Evolutionary conservation across 2,329 filamentous ascomycete genomes (phyloP), one percentile per base, ranked within the genome.

Genomic region (Aspergillus sp.): DNA sequence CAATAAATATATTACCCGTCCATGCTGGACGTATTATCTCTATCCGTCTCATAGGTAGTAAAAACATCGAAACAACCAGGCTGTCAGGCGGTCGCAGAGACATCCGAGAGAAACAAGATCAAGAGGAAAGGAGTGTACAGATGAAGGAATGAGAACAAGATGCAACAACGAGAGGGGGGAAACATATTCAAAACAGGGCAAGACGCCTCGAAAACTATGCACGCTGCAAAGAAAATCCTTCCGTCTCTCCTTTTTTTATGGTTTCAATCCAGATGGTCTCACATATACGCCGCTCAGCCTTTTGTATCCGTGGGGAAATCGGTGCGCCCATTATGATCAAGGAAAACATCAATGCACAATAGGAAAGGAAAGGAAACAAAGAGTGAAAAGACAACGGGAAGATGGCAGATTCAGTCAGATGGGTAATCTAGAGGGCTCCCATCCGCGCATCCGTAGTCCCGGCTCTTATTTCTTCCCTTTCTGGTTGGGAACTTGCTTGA

Each of bases 401-500:
- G 34, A 38, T 38, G 34, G 16, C n/a, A 13, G 42, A 3, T n/a
- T 9, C 17, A 29, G 7, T 23, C 9, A 14, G 7, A 10, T 29
- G 25, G 25, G 25, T 10, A 29, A 29, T 10, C 4, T 10, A 36
- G 7, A 3, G 14, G n/a, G 13, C n/a, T 16, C 34, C 34, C 13
- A 7, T n/a, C 34, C 14, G 34, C 34, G 34, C 34, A n/a, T 38
- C 34, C 14, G 2, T 38, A 4, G 7, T 13, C 4, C 31, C 6
- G 31, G 29, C 16, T 6, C 21, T 60, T 66, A 71, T 63, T 72
- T 70, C 59, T 73, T 72, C 46, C 61, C 63, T 50, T 67, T 70
- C 57, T 67, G 66, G 42, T 64, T 62, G 17, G 68, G 69, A 45
- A 75, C 69, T 43, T 71, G 70, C 52, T 68, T 72, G 46, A 79